Base-by-base conservation (phyloP, 2,329 filamentous ascomycete species). In the Triangularia setosa region DNA sequence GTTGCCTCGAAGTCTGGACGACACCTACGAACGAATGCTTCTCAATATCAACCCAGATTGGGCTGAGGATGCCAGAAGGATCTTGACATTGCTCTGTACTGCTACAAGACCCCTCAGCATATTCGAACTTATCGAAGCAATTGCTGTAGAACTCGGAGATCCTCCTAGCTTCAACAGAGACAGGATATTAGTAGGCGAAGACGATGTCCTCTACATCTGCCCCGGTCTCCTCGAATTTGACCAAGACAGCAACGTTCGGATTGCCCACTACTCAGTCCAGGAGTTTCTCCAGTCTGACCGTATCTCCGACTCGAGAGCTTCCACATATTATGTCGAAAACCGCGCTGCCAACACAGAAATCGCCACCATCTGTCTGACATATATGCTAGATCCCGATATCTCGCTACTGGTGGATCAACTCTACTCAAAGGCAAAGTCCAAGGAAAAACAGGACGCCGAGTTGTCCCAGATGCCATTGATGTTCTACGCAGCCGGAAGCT, bases 1-100 rank as follows among this genome's bases (percentile, higher is more conserved):
- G 24, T 69, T 78, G 4, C 73, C 78, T 1, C 72, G 64, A 55
- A 71, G 68, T 16, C 64, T 79, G 12, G 71, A 76, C 33, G 40
- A 58, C 23, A 64, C 63, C 5, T 64, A 64, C 28, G 63, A 64
- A 21, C 63, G 63, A 7, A 61, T 79, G 44, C 64, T 76, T 7
- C 33, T 44, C 2, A 66, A 63, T 4, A 75, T 68, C 11, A 53
- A 53, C 33, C 25, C 53, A 18, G 62, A 60, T n/a, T 65, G 25
- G 4, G 60, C 18, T 16, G 61, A 60, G n/a, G 66, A 66, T 35
- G 65, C 65, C 23, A 64, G 55, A 25, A 56, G 60, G 16, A 44
- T 66, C 1, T 33, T 69, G 40, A 62, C 60, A 1, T 53, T 69
- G 2, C 58, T 66, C 12, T 69, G 67, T 33, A 64, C 52, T 18